These are phyloP conservation scores for Cyclostephanos invisitatus DNA, from an alignment of 108 stramenopile genomes.

Conservation along the genomic window DNA sequence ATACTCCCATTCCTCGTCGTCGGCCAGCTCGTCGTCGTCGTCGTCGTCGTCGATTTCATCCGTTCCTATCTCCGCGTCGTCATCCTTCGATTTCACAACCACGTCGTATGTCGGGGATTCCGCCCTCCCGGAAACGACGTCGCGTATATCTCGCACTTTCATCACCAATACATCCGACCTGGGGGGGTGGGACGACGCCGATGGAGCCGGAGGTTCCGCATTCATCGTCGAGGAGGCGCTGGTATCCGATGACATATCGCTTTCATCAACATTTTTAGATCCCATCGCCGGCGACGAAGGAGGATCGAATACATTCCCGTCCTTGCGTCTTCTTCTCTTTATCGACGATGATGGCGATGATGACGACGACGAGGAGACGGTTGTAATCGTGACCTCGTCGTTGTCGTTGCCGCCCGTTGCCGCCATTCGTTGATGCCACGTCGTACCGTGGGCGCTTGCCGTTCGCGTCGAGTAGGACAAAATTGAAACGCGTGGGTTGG, in stretches of 20 bases:
- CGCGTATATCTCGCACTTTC: conserved; percentile 63
- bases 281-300: conserved; percentile 13
- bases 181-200: conserved; percentile 24
- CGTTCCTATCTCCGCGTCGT: neutral
- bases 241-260: neutral
- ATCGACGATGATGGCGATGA: conserved; percentile 11
- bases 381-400: neutral
- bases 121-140: conserved; percentile 49
- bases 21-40: conserved; percentile 27
- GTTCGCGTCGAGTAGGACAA: neutral
- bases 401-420: conserved; percentile 1
- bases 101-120: neutral
- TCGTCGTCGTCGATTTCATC: conserved; percentile 4
- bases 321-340: conserved; percentile 55
- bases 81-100: neutral
- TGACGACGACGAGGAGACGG: conserved; percentile 2
- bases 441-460: neutral
- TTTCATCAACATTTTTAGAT: neutral
- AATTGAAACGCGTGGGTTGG: neutral
- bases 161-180: conserved; percentile 55
- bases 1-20: conserved; percentile 51
- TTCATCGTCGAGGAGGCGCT: neutral
- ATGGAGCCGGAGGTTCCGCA: neutral
- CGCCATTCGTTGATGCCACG: neutral
- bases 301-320: conserved; percentile 38